Evolutionary conservation across 140 eudicot species (phyloP).

Genomic region (Bidens hawaiensis): DNA sequence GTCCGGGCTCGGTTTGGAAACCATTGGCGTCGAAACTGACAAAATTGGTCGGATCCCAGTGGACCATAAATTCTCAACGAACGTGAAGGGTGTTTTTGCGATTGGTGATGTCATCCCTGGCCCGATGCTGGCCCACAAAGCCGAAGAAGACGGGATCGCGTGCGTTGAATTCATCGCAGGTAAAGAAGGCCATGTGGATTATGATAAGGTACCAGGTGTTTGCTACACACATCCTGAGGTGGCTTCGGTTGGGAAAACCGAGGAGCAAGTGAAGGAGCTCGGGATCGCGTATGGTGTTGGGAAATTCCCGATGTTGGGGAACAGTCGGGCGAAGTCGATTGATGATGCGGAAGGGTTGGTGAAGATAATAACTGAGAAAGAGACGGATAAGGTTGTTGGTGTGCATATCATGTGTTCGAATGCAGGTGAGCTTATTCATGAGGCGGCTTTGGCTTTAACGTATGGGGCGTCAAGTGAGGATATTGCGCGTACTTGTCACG

Average conservation of each 20-base stretch:
- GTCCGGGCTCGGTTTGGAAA: conserved; percentile 6
- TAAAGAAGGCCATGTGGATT: conserved; percentile 12
- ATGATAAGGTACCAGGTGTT: conserved; percentile 8
- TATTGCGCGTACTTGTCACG: conserved; percentile 7
- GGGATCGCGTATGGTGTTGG: conserved; percentile 2
- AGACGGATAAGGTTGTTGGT: conserved; percentile 7
- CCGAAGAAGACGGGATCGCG: conserved; percentile 14
- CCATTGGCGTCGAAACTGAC: conserved; percentile 7
- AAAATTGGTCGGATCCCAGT: conserved; percentile 11
- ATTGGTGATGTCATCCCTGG: conserved; percentile 12
- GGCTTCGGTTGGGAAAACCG: conserved; percentile 8
- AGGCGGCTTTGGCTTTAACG: neutral
- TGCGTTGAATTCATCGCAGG: conserved; percentile 12
- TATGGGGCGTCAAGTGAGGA: conserved; percentile 13
- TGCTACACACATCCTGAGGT: conserved; percentile 12
- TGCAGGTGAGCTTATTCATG: conserved; percentile 8
- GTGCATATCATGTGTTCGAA: conserved; percentile 4
- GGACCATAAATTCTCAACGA: neutral
- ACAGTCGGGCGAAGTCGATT: conserved; percentile 14
- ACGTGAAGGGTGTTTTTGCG: conserved; percentile 4
- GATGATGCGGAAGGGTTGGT: conserved; percentile 15
- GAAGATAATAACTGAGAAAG: conserved; percentile 12
- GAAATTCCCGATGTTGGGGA: conserved; percentile 11
- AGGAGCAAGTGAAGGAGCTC: conserved; percentile 9
- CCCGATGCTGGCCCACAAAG: conserved; percentile 15